Conservation (phyloP, 1,284 basidiomycete genomes). For the Anthracocystis walkeri region DNA sequence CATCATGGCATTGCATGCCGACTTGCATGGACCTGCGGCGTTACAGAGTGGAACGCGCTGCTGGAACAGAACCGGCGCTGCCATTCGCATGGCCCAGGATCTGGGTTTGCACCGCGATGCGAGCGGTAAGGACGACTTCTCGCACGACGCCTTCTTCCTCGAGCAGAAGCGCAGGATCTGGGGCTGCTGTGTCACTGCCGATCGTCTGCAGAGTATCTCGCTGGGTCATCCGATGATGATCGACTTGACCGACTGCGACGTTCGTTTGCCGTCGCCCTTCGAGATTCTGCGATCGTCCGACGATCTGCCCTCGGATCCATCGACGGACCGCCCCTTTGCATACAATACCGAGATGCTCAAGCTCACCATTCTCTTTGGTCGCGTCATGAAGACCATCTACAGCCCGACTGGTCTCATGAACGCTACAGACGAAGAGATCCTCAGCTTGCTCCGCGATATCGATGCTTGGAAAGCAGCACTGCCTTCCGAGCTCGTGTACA, state of each 20-base stretch:
- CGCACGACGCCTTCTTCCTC: slow-evolving; percentile 60
- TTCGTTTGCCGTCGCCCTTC: slow-evolving; percentile 61
- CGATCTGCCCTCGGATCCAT: slow-evolving; percentile 52
- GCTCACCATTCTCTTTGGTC: slow-evolving; percentile 64
- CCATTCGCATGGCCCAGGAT: slow-evolving; percentile 66
- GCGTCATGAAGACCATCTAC: slow-evolving; percentile 68
- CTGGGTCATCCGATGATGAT: slow-evolving; percentile 63
- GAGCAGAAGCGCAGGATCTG: slow-evolving; percentile 65
- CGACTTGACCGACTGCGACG: slow-evolving; percentile 66
- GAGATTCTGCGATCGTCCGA: slow-evolving; percentile 58
- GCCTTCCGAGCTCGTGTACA: slow-evolving; percentile 52
- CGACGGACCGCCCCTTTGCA: slow-evolving; percentile 56
- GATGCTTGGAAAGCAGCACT: slow-evolving; percentile 61
- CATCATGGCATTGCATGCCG: slow-evolving; percentile 80
- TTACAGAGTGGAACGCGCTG: slow-evolving; percentile 69
- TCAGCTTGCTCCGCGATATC: slow-evolving; percentile 60
- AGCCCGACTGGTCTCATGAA: slow-evolving; percentile 67
- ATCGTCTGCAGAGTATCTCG: slow-evolving; percentile 58
- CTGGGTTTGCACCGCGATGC: slow-evolving; percentile 64
- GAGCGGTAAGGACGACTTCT: slow-evolving; percentile 57
- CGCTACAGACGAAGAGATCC: slow-evolving; percentile 63
- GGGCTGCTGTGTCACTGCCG: slow-evolving; percentile 65
- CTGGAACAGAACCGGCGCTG: slow-evolving; percentile 65
- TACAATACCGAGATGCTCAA: slow-evolving; percentile 68
- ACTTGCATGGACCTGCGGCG: slow-evolving; percentile 70